phyloP scores from a whole-genome alignment of 1,284 basidiomycete species.

The Taiwanofungus camphoratus region DNA sequence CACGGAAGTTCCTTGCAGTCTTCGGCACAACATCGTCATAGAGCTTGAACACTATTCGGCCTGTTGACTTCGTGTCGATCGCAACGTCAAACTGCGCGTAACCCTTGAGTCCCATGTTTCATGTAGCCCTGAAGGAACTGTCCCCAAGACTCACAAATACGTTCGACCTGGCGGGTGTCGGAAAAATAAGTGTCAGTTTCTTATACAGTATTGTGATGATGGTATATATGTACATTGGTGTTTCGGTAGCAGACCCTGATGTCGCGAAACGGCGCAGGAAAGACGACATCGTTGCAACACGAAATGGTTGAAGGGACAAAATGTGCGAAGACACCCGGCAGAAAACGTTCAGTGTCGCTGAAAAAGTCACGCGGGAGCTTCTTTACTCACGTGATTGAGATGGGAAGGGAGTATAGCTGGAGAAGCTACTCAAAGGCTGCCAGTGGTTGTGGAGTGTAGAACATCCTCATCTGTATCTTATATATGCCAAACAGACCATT shows the following conservation, averaged over 20 bases:
- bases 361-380: neutral
- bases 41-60: conserved; percentile 72
- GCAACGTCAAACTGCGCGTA: conserved; percentile 74
- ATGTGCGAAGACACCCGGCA: neutral
- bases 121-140: no score
- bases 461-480: neutral
- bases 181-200: conserved; percentile 8
- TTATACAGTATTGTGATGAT: neutral
- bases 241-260: conserved; percentile 26
- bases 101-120: neutral
- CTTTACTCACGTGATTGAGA: neutral
- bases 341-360: neutral
- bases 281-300: conserved; percentile 24
- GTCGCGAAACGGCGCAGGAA: conserved; percentile 32
- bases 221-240: conserved; percentile 23
- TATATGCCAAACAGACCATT: neutral
- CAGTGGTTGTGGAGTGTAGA: neutral
- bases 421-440: neutral
- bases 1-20: conserved; percentile 79
- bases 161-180: conserved; percentile 31
- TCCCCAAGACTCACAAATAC: conserved; percentile 41
- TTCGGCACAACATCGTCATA: conserved; percentile 65
- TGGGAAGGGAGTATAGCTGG: no score
- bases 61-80: conserved; percentile 62
- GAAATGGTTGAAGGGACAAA: neutral